Base-by-base conservation (phyloP, 192 early-diverging fungal species). In the Coemansia sp. region DNA sequence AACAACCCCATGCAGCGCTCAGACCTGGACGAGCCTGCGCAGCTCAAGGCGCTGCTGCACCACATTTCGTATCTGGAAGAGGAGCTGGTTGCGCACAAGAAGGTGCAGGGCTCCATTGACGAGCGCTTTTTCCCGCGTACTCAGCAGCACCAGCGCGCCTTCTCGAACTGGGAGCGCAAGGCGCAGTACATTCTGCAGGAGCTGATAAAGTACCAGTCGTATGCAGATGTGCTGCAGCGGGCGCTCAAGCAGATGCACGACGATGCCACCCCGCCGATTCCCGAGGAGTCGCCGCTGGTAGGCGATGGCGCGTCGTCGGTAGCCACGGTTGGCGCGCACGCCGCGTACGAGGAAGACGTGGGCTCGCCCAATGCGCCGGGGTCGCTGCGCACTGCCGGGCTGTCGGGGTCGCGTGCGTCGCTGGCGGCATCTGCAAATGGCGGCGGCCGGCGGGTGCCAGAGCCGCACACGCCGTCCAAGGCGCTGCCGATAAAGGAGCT, bases 171-270 rank as follows among this genome's bases (percentile, higher is more conserved):
- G 89, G 89, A 91, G 72, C 77, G 81, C 50, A 85, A 86, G 65
- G 87, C 87, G 10, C 84, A 87, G 57, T 84, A 88, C 63, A 68
- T 91, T 26, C 60, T 91, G 36, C 83, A 88, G 66, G 89, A 91
- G 75, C 87, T 89, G 61, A 86, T 91, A 70, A 91, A 89, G 59
- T 87, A 89, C 53, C 86, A 88, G 60, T 88, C 86, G 57, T 91
- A 91, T 51, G 83, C 83, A 9, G 87, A 91, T 52, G 81, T 79
- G 20, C 59, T 91, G 62, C 84, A 88, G 61, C 83, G 84, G 26
- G 82, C 84, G n/a, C 61, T 85, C 0, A 59, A 66, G 57, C 71
- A 74, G 65, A 69, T 72, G 61, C 69, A 78, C 39, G 76, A 79
- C 31, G 76, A 72, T 19, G 49, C 71, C 19, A 53, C 61, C 3